Base-by-base conservation (phyloP, 2,329 filamentous ascomycete genomes). In the Pyrenochaeta sp. region DNA sequence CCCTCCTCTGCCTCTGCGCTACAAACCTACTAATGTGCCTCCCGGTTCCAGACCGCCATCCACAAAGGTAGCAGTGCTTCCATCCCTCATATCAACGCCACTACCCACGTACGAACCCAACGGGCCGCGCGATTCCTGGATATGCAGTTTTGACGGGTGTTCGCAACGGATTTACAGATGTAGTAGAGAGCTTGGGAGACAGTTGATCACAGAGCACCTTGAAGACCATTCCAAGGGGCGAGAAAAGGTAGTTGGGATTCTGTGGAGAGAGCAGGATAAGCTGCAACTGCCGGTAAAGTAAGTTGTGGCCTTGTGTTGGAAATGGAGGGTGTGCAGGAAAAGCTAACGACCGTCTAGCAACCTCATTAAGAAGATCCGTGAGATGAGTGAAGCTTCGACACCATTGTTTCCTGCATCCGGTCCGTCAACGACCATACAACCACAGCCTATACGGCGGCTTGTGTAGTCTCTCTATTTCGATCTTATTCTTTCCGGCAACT, bases 41-140 rank as follows among this genome's bases (percentile, higher is more conserved):
- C 17, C 32, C 29, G 3, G 41, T 17, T 10, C 56, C 51, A 40
- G 17, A 43, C 31, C 30, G 4, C 48, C 57, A 17, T 43, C 57
- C 21, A 50, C 51, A 7, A 63, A 63, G 33, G 45, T 61, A 5
- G 42, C 32, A 7, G 41, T 68, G 7, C 35, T 60, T 5, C 57
- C 66, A 7, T 56, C 66, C 2, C 49, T 75, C 1, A 52, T 75
- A 23, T 69, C 71, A 1, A 72, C 69, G 4, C 68, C 73, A 0
- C 54, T 75, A 7, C 73, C 74, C 11, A 71, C 72, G 6, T 72
- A 71, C 51, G 58, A 67, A 33, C 46, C 77, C 2, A 76, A 80
- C 30, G 87, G 85, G 0, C 83, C 85, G 0, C 81, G 86, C 53
- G 83, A 87, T 47, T 86, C 85, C 0, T 92, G 89, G 88, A 78